A percentile compares a stretch with the other conserved stretches of the same genome.
Evolutionary conservation across 768 basidiomycete species (phyloP).

Genomic region (Mycena floridula): DNA sequence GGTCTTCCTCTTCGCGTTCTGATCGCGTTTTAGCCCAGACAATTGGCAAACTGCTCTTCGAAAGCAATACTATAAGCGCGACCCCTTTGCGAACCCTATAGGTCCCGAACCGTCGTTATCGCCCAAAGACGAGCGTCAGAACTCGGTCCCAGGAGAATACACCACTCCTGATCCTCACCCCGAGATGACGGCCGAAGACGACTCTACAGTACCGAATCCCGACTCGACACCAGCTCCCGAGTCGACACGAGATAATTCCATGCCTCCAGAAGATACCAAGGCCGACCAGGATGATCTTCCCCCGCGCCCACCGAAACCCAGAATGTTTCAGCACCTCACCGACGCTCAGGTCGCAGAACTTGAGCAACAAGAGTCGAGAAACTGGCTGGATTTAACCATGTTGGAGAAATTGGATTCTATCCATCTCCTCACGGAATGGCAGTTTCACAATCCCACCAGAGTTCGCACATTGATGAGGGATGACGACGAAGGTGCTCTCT

Average conservation of each 20-base stretch:
- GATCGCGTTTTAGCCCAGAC: constrained; percentile 41
- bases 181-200: constrained; percentile 1
- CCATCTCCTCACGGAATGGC: constrained; percentile 76
- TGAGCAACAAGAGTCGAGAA: constrained; percentile 36
- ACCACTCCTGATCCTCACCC: constrained; percentile 16
- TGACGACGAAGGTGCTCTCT: constrained; percentile 71
- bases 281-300: background rate
- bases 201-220: background rate
- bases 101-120: constrained; percentile 47
- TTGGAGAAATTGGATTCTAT: constrained; percentile 69
- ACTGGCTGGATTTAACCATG: constrained; percentile 72
- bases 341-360: background rate
- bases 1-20: constrained; percentile 14
- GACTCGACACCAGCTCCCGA: constrained; percentile 5
- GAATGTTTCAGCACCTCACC: background rate
- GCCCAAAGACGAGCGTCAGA: constrained; percentile 21
- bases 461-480: constrained; percentile 68
- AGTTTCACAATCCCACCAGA: constrained; percentile 72
- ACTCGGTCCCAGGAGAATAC: constrained; percentile 19
- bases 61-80: constrained; percentile 70
- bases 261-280: background rate
- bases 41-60: constrained; percentile 78
- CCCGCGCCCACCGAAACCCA: background rate
- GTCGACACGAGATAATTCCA: background rate
- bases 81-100: constrained; percentile 66